Conservation (phyloP, 2,329 filamentous ascomycete species). For the Cordyceps tenuipes region DNA sequence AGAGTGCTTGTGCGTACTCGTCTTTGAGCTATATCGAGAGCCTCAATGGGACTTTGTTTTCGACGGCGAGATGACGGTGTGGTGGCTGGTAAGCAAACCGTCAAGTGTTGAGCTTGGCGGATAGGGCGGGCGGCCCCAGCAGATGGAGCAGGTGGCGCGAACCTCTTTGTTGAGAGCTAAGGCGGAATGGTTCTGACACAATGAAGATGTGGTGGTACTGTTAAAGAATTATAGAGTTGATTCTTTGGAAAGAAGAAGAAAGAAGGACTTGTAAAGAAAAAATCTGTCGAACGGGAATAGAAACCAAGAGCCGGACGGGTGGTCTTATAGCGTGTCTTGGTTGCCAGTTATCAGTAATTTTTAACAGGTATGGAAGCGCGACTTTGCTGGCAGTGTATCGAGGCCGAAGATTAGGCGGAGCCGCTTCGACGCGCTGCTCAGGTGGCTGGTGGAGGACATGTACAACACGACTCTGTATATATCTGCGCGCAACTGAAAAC, state of each 20-base stretch:
- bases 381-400: conserved; percentile 11
- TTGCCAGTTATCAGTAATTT: not conserved
- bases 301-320: not conserved
- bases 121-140: conserved; percentile 7
- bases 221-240: not conserved
- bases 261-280: not conserved
- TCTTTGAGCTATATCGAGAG: conserved; percentile 8
- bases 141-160: not conserved
- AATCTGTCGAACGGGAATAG: not conserved
- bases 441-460: not conserved
- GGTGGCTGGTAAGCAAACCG: conserved; percentile 19
- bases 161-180: not conserved
- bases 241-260: not conserved
- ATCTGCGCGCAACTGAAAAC: not conserved
- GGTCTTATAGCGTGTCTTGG: conserved; percentile 7
- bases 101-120: conserved; percentile 15
- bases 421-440: not conserved
- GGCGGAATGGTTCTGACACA: not conserved
- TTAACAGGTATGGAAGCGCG: conserved; percentile 5
- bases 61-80: conserved; percentile 7
- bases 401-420: conserved; percentile 16
- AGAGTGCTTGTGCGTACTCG: not conserved
- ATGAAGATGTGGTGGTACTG: not conserved
- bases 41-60: conserved; percentile 3
- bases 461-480: not conserved